A percentile compares a stretch with the other conserved stretches of the same genome.
Evolutionary conservation across 2,329 filamentous ascomycete genomes (phyloP).

Genomic region (Aspergillus fumigatiaffinis): DNA sequence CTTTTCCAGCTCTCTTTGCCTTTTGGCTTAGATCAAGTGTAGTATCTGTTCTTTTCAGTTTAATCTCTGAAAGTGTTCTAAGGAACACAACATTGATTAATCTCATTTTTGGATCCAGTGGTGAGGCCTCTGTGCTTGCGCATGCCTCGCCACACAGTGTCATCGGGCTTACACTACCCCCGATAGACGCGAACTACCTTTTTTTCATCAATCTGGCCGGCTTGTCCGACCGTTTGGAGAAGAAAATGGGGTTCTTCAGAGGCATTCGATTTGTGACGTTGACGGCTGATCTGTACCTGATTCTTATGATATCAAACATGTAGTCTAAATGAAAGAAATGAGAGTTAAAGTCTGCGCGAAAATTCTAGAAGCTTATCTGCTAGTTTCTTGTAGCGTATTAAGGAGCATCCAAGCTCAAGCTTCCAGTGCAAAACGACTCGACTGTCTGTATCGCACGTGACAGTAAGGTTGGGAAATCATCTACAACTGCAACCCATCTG

Average conservation of each 20-base stretch:
- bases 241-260: conserved; percentile 35
- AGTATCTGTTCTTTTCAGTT: conserved; percentile 97
- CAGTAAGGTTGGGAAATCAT: not conserved
- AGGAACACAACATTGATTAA: conserved; percentile 72
- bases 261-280: too few relatives aligned
- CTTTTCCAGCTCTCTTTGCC: conserved; percentile 50
- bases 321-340: not conserved
- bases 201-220: conserved; percentile 60
- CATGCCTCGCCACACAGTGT: conserved; percentile 64
- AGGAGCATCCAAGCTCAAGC: not conserved
- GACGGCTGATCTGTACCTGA: not conserved
- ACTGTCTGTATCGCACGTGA: conserved; percentile 3
- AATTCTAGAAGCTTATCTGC: not conserved
- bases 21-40: conserved; percentile 84
- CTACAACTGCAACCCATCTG: not conserved
- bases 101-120: conserved; percentile 67
- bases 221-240: conserved; percentile 55
- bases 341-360: not conserved
- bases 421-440: too few relatives aligned
- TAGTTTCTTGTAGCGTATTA: not conserved
- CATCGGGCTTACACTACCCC: conserved; percentile 72
- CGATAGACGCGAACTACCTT: conserved; percentile 61
- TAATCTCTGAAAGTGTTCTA: conserved; percentile 87
- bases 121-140: conserved; percentile 67
- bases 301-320: not conserved